phyloP scores from a whole-genome alignment of 495 filamentous ascomycete genomes.

The Gamarada debralockiae region DNA sequence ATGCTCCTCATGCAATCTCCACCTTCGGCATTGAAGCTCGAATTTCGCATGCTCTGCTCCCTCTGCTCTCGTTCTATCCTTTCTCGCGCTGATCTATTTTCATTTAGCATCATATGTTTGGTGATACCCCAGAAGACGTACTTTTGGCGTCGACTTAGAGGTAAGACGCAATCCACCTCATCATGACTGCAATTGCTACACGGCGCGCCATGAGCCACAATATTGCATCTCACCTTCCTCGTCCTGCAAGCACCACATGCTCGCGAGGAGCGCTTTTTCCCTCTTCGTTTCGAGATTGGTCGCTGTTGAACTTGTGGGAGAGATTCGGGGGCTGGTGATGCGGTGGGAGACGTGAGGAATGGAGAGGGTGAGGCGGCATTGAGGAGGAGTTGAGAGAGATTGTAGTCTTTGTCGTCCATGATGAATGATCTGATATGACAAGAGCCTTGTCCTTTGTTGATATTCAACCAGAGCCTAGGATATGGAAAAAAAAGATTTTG shows the following conservation, averaged over 20 bases:
- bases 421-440: no score
- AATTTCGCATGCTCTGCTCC: no score
- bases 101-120: no score
- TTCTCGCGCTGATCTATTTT: conserved; percentile 3
- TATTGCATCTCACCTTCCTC: conserved; percentile 87
- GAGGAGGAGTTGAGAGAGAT: neutral
- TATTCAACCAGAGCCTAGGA: no score
- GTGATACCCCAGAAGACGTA: no score
- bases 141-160: conserved; percentile 84
- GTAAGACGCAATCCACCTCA: conserved; percentile 80
- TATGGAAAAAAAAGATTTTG: no score
- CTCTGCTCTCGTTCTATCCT: neutral
- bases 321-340: neutral
- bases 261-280: neutral
- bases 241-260: conserved; percentile 55
- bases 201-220: conserved; percentile 77
- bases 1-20: neutral
- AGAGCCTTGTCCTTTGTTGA: no score
- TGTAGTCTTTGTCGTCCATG: neutral
- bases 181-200: conserved; percentile 87
- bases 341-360: neutral
- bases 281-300: neutral
- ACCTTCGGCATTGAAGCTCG: neutral
- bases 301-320: neutral
- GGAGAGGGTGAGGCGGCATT: neutral